These are phyloP conservation scores for Arctium minus DNA, from an alignment of 129 eudicot species.

Conservation along the genomic window DNA sequence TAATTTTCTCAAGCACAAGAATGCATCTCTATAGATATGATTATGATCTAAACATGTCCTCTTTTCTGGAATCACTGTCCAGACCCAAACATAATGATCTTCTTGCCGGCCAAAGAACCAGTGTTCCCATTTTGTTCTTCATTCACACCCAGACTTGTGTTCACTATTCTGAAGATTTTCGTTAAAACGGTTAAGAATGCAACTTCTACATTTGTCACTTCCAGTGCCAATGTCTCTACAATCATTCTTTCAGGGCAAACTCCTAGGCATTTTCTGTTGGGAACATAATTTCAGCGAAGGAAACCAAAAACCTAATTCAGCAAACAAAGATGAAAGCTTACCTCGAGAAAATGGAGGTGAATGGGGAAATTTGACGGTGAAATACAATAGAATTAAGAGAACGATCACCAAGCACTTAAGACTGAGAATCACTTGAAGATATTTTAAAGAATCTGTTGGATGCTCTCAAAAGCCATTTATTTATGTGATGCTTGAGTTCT, in stretches of 20 bases:
- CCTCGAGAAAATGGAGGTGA: no score
- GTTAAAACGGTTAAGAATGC: slow-evolving; percentile 83
- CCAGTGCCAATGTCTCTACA: slow-evolving; percentile 86
- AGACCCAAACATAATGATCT: slow-evolving; percentile 85
- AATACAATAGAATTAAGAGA: no score
- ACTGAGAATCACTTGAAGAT: background rate
- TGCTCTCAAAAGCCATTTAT: background rate
- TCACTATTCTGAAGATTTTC: slow-evolving; percentile 84
- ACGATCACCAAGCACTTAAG: no score
- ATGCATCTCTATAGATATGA: slow-evolving; percentile 1
- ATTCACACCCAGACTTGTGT: slow-evolving; percentile 58
- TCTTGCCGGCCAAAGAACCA: slow-evolving; percentile 66
- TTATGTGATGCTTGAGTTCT: background rate
- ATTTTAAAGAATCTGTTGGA: background rate
- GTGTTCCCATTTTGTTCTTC: slow-evolving; percentile 74
- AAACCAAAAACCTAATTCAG: no score
- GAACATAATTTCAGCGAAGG: background rate
- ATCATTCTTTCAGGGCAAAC: slow-evolving; percentile 83
- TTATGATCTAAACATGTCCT: slow-evolving; percentile 56
- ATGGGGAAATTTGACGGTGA: no score
- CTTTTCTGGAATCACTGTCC: slow-evolving; percentile 83
- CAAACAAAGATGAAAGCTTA: no score
- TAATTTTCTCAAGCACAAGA: background rate
- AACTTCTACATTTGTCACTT: slow-evolving; percentile 82
- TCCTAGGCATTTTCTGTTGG: slow-evolving; percentile 91